Evolutionary conservation across 495 filamentous ascomycete genomes (phyloP).

Genomic region (Xylaria nigripes): DNA sequence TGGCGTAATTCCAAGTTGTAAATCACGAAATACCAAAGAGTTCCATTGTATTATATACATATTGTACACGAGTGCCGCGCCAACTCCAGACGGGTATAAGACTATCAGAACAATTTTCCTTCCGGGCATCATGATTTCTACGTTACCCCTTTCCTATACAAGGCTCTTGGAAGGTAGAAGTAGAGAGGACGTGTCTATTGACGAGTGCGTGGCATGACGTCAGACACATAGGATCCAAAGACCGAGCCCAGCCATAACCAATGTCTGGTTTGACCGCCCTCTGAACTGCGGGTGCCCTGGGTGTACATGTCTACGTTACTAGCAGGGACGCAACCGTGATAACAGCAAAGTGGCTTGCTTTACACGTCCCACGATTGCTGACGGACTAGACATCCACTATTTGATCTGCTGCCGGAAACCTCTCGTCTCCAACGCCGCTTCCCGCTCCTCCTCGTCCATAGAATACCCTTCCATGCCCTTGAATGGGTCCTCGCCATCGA

Average conservation of each 20-base stretch:
- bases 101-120: background rate
- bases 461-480: conserved; percentile 28
- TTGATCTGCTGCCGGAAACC: conserved; percentile 39
- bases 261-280: background rate
- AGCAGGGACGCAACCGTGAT: background rate
- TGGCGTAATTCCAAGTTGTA: conserved; percentile 20
- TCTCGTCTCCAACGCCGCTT: conserved; percentile 22
- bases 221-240: background rate
- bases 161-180: background rate
- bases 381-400: conserved; percentile 6
- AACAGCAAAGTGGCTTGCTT: background rate
- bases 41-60: conserved; percentile 20
- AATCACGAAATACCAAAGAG: conserved; percentile 12
- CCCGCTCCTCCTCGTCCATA: conserved; percentile 32
- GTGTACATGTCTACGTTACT: background rate
- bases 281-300: background rate
- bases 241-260: background rate
- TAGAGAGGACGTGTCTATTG: background rate
- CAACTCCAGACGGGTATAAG: background rate
- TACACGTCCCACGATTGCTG: background rate
- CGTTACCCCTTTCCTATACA: background rate
- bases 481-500: conserved; percentile 60
- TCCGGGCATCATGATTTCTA: background rate
- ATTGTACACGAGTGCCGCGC: conserved; percentile 8
- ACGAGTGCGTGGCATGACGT: background rate